Percentiles rank a stretch among this genome's conserved stretches.
phyloP scores from a whole-genome alignment of 1,139 yeast species.

The Cylindricascospora bacillispora region DNA sequence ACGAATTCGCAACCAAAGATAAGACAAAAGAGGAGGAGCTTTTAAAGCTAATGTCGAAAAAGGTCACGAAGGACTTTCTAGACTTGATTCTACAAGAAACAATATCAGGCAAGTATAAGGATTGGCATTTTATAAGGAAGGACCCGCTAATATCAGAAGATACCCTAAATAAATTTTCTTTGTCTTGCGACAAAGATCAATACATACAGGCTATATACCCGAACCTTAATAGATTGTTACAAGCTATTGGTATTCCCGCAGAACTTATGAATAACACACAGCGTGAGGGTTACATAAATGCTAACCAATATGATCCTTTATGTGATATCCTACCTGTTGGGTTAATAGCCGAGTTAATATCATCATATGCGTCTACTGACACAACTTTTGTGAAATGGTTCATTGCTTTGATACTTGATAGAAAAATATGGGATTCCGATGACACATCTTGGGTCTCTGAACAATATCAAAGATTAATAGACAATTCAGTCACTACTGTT shows the following conservation, averaged over 20 bases:
- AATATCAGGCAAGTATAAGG: slow-evolving; percentile 12
- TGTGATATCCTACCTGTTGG: slow-evolving; percentile 14
- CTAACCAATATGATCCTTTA: slow-evolving; percentile 11
- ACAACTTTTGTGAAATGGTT: slow-evolving; percentile 8
- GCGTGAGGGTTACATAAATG: slow-evolving; percentile 3
- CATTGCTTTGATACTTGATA: slow-evolving; percentile 18
- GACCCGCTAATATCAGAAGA: slow-evolving; percentile 2
- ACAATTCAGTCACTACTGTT: not conserved
- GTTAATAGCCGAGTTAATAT: slow-evolving; percentile 10
- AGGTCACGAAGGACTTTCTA: slow-evolving; percentile 3
- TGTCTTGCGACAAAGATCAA: not conserved
- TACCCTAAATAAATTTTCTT: slow-evolving; percentile 1
- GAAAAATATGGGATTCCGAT: slow-evolving; percentile 17
- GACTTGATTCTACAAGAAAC: slow-evolving; percentile 10
- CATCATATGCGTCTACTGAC: slow-evolving; percentile 5
- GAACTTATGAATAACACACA: slow-evolving; percentile 4
- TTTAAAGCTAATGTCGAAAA: not conserved
- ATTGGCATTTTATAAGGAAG: slow-evolving; percentile 20
- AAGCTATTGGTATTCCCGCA: slow-evolving; percentile 11
- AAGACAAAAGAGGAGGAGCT: not conserved
- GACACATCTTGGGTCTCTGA: slow-evolving; percentile 10
- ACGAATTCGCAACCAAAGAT: not conserved
- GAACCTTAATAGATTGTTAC: slow-evolving; percentile 4
- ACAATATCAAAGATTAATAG: slow-evolving; percentile 4
- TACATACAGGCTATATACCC: not conserved